Evolutionary conservation across 2,329 filamentous ascomycete genomes (phyloP), one percentile per base, ranked within the genome.

Genomic region (Verticillium dahliae): DNA sequence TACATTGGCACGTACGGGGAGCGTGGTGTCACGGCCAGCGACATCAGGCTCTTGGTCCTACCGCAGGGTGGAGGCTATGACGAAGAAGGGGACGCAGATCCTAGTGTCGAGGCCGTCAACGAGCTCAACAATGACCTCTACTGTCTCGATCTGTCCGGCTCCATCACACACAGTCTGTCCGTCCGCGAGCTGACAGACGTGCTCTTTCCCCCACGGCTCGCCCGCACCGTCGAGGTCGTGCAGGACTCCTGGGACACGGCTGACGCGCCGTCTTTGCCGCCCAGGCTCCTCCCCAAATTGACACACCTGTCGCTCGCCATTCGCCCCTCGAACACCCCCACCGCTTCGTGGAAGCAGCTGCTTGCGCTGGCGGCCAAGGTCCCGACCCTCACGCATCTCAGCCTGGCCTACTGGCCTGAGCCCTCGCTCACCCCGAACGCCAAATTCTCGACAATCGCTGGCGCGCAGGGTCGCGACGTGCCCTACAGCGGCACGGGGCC

Each of bases 301-400:
- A 87, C 85, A 0, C 84, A 87, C 65, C 75, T 88, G 9, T 87
- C 85, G 1, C 79, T 88, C 2, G 83, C 85, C 4, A 66, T 84
- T 57, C 67, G 75, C 58, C 78, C 80, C 1, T 59, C 45, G 3
- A 14, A 45, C 31, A 18, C 31, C 6, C 31, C 38, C 9, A 65
- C 68, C 18, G 18, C 78, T 15, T 86, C 84, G 1, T 88, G 85
- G 86, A 81, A 79, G 57, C 83, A 85, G 39, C 78, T 88, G 4
- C 74, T 88, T 31, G 67, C 76, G 1, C 70, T 88, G n/a, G 79
- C 83, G 0, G 70, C 75, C 11, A 84, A 81, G 65, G 70, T 86
- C 6, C 78, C 78, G 0, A 79, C 76, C 14, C 72, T 88, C 45
- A 88, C 85, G 1, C 85, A 88, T 67, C 75, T 88, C 50, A 85